Evolutionary conservation across 495 filamentous ascomycete genomes (phyloP).

Genomic region (Penicillium bovifimosum): DNA sequence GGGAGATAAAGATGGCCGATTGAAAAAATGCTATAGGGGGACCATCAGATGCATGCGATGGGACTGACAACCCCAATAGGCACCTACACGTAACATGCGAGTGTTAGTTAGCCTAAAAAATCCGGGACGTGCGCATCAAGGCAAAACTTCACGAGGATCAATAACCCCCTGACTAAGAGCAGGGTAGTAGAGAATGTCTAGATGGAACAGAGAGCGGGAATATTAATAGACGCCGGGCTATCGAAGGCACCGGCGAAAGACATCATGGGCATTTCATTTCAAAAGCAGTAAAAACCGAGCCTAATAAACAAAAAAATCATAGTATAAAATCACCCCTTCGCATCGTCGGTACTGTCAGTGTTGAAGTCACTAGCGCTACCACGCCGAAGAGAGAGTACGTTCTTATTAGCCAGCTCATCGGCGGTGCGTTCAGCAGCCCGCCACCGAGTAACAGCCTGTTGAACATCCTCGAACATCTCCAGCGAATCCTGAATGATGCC

Average conservation of each 20-base stretch:
- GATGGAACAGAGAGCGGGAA: not conserved
- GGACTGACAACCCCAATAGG: no score
- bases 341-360: constrained; percentile 39
- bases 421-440: constrained; percentile 50
- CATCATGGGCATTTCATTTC: constrained; percentile 11
- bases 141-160: no score
- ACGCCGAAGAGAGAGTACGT: constrained; percentile 36
- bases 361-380: constrained; percentile 41
- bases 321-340: constrained; percentile 32
- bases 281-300: constrained; percentile 1
- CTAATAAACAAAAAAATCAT: constrained; percentile 21
- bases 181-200: constrained; percentile 10
- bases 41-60: no score
- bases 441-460: constrained; percentile 55
- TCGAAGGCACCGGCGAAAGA: constrained; percentile 8
- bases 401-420: constrained; percentile 41
- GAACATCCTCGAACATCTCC: constrained; percentile 77
- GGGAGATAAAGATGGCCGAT: no score
- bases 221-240: constrained; percentile 8
- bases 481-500: constrained; percentile 75
- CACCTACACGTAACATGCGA: no score
- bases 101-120: no score
- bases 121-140: no score
- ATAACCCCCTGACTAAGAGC: constrained; percentile 13
- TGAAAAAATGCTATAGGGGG: no score